Percentiles rank a stretch among this genome's conserved stretches.
These are phyloP conservation scores for Pichia sp. DNA, from an alignment of 1,139 yeast species.

Conservation along the genomic window DNA sequence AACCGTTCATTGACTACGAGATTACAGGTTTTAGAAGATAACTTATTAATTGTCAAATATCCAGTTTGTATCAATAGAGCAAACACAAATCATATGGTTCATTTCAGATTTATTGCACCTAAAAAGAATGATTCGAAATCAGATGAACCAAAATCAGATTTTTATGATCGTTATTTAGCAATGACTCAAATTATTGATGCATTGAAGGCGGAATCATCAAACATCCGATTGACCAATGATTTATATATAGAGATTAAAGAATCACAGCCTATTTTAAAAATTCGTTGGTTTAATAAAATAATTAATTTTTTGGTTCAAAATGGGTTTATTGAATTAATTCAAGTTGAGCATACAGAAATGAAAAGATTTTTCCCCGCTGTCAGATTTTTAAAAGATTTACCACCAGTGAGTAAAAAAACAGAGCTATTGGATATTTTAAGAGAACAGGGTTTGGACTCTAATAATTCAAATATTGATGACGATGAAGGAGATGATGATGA, in stretches of 20 bases:
- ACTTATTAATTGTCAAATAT: slow-evolving; percentile 41
- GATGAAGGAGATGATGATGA: slow-evolving; percentile 32
- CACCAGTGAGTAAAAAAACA: slow-evolving; percentile 30
- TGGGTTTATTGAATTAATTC: slow-evolving; percentile 19
- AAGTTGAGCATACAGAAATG: slow-evolving; percentile 22
- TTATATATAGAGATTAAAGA: slow-evolving; percentile 57
- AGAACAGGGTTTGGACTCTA: slow-evolving; percentile 2
- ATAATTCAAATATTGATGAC: slow-evolving; percentile 5
- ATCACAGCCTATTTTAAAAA: slow-evolving; percentile 26
- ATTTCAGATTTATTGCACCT: slow-evolving; percentile 17
- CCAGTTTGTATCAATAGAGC: slow-evolving; percentile 18
- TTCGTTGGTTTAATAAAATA: slow-evolving; percentile 14
- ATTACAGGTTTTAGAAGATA: slow-evolving; percentile 46
- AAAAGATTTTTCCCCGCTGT: slow-evolving; percentile 23
- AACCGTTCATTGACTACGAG: slow-evolving; percentile 65
- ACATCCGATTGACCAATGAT: slow-evolving; percentile 51
- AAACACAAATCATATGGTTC: slow-evolving; percentile 22
- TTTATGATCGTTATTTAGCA: slow-evolving; percentile 21
- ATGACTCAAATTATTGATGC: slow-evolving; percentile 40
- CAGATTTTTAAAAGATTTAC: slow-evolving; percentile 21
- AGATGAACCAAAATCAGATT: not conserved
- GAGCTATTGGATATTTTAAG: slow-evolving; percentile 13
- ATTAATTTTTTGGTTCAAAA: slow-evolving; percentile 11
- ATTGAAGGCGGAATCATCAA: slow-evolving; percentile 55
- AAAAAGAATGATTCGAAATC: not conserved